Evolutionary conservation across 2,329 filamentous ascomycete species (phyloP), one percentile per base, ranked within the genome.

Genomic region (Chaetomium sp.): DNA sequence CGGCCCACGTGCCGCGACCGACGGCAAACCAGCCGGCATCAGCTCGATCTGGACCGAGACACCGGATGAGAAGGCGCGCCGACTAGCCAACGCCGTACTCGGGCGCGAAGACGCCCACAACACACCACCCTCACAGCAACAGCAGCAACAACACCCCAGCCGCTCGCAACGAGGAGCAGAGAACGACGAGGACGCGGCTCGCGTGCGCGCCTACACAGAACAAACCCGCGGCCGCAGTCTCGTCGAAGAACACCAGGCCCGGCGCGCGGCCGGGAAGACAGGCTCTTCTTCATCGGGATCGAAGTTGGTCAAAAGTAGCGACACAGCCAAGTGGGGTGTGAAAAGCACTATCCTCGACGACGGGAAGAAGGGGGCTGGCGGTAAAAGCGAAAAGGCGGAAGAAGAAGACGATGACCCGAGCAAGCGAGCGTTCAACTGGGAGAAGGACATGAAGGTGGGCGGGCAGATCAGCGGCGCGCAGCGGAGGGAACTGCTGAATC

Each of bases 401-500:
- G 83, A 85, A 14, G 83, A 85, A 59, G 89, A 94, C 27, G 92
- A 96, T 71, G 91, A 97, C 68, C 92, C 94, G 0, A 96, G 90
- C 70, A 87, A 88, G 71, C 79, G 92, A 58, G 87, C 83, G 0
- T 97, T 97, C 71, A 90, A 96, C 72, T 80, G 85, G 60, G 89
- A 96, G 70, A 97, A 96, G 74, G 94, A 97, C 70, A 96, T 97
- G 83, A 87, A 83, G 41, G 74, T 89, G 2, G 86, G 86, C 7
- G 82, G 83, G 14, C 84, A 82, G 65, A 83, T 96, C 52, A 87
- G 84, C 33, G 76, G 84, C 61, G 79, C 85, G 38, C 85, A 96
- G 74, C 82, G 86, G 63, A 82, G 82, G 64, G 88, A 96, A 63
- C 75, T 97, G 75, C 70, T 96, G 57, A 87, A 82, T 62, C 87